Conservation (phyloP, 2,329 filamentous ascomycete genomes). For the Colletotrichum sp. region DNA sequence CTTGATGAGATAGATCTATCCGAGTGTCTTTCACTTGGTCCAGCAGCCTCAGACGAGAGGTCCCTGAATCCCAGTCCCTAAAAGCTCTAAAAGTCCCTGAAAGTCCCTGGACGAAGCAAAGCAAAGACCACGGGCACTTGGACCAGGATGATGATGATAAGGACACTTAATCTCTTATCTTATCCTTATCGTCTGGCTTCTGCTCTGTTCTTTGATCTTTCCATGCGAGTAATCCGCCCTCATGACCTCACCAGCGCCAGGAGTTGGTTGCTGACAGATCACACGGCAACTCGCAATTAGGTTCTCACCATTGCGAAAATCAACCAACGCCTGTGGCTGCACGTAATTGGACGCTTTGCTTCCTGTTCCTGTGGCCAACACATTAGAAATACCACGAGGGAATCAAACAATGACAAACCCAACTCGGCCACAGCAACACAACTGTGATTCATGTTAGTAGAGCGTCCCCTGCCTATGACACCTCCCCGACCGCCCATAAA, state of each 20-base stretch:
- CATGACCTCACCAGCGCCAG: neutral
- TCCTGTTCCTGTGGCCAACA: neutral
- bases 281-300: neutral
- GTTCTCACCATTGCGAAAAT: neutral
- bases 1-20: constrained; percentile 5
- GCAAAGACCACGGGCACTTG: neutral
- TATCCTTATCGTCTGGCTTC: neutral
- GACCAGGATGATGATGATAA: neutral
- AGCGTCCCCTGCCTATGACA: neutral
- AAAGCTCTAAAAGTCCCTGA: neutral
- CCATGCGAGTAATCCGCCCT: neutral
- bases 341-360: neutral
- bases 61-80: neutral
- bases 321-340: neutral
- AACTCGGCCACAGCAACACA: neutral
- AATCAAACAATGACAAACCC: neutral
- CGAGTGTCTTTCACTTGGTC: neutral
- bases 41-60: neutral
- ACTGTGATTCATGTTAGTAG: neutral
- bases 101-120: neutral
- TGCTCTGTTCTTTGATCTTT: neutral
- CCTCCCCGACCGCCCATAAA: neutral
- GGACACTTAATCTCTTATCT: neutral
- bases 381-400: neutral
- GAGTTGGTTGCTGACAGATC: neutral